Conservation (phyloP, 2,329 filamentous ascomycete genomes). For the Aspergillus ruber region DNA sequence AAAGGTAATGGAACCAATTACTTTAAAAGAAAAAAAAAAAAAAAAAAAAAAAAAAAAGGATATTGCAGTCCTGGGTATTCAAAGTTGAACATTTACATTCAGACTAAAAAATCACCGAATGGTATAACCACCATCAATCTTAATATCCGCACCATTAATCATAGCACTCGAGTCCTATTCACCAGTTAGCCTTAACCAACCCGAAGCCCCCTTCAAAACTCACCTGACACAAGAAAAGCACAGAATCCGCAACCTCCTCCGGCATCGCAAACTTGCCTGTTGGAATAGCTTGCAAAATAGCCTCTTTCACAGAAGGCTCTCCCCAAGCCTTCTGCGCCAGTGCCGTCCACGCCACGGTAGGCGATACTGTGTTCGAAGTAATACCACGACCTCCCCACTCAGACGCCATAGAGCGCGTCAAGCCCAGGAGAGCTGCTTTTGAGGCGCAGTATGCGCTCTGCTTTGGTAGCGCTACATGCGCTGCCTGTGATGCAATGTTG, state of each 20-base stretch:
- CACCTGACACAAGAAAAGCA: constrained; percentile 35
- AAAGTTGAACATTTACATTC: background rate
- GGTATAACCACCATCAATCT: constrained; percentile 36
- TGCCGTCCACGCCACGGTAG: constrained; percentile 43
- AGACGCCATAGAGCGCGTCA: constrained; percentile 42
- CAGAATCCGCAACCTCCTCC: constrained; percentile 34
- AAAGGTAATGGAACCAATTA: too few species aligned
- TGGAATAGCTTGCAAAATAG: constrained; percentile 33
- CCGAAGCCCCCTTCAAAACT: background rate
- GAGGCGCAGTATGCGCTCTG: constrained; percentile 46
- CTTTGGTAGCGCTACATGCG: constrained; percentile 40
- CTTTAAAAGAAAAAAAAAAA: too few species aligned
- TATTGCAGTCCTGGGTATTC: too few species aligned
- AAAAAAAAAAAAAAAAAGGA: too few species aligned
- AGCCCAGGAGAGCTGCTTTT: constrained; percentile 40
- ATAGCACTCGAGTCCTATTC: constrained; percentile 33
- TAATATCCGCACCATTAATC: constrained; percentile 37
- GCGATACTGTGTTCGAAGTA: constrained; percentile 41
- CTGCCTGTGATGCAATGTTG: constrained; percentile 43
- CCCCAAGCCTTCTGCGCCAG: constrained; percentile 41
- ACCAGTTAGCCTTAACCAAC: background rate
- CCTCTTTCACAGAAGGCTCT: constrained; percentile 27
- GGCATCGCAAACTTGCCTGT: constrained; percentile 35
- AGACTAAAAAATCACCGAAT: constrained; percentile 18
- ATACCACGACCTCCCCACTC: constrained; percentile 44